Percentiles rank a stretch among this genome's conserved stretches.
phyloP scores from a whole-genome alignment of 345 rosid genomes.

The Punica granatum region DNA sequence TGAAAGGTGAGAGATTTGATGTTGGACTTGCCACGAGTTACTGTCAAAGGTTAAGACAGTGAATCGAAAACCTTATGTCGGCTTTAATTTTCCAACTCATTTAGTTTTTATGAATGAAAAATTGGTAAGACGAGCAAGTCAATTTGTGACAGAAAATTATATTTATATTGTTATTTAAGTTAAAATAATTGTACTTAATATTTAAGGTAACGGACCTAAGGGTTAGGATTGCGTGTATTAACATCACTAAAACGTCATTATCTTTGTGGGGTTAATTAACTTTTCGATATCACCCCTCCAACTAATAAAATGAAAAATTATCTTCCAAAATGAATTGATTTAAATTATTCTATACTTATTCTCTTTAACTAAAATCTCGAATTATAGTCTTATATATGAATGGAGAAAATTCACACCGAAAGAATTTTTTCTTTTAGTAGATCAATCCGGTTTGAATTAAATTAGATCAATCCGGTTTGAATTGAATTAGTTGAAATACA shows the following conservation, averaged over 20 bases:
- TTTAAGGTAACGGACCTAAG: slow-evolving; percentile 1
- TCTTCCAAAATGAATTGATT: neutral
- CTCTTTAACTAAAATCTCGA: too few species aligned
- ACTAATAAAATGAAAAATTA: neutral
- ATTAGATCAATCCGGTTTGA: too few species aligned
- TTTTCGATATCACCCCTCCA: neutral
- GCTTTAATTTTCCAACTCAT: neutral
- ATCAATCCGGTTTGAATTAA: too few species aligned
- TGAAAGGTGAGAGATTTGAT: slow-evolving; percentile 8
- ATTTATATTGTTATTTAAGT: neutral
- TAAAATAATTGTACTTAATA: neutral
- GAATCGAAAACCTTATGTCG: neutral
- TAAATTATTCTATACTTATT: too few species aligned
- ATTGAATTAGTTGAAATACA: too few species aligned
- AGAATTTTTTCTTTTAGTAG: too few species aligned
- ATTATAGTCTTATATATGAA: too few species aligned
- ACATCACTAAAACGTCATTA: slow-evolving; percentile 7
- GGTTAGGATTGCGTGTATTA: slow-evolving; percentile 3
- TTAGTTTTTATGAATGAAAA: too few species aligned
- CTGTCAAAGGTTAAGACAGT: neutral
- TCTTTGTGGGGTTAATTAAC: neutral
- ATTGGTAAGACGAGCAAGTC: neutral
- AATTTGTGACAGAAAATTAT: too few species aligned
- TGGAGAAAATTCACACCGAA: too few species aligned
- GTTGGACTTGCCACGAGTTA: neutral